Evolutionary conservation across 2,329 filamentous ascomycete species (phyloP), one percentile per base, ranked within the genome.

Genomic region (Chaetomiaceae sp.): DNA sequence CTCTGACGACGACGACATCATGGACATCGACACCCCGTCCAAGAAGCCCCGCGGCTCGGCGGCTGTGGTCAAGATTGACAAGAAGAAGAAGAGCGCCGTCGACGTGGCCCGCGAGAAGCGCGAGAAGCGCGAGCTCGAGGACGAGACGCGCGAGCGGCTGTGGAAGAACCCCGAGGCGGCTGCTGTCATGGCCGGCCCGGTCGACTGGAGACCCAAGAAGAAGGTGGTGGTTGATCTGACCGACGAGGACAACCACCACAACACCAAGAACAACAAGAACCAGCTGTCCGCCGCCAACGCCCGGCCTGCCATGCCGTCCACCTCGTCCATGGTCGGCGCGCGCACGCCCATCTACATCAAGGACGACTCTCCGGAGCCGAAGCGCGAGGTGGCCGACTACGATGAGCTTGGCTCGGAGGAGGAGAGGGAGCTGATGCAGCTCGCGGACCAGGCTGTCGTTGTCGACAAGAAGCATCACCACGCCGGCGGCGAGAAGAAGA

Each of bases 171-270:
- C 48, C 2, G 5, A 21, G 3, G 42, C 42, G 9, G 43, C 48
- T 20, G 48, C 51, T 21, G 17, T 46, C 51, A 25, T 34, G 30
- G 41, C 7, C 16, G 38, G 14, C n/a, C 35, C 45, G 5, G 31
- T 21, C 17, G 19, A n/a, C 23, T 16, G 20, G n/a, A 48, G 35
- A 23, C 13, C 21, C 10, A 34, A 23, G 25, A 45, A 46, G 27
- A 50, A 54, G 48, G 14, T 51, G 12, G 40, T 44, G 3, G 44
- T 54, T 14, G 51, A 54, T 30, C 34, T 54, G 19, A 54, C 51
- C 12, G 33, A 38, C 14, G 51, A 54, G 8, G 47, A 45, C 25
- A 31, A 50, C 16, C n/a, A 20, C 20, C 14, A 23, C 3, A 6
- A 17, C 37, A 7, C 17, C 34, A 1, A n/a, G n/a, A n/a, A n/a